These are phyloP conservation scores for Cordyceps fumosorosea DNA, from an alignment of 2,329 filamentous ascomycete genomes.

Conservation along the genomic window DNA sequence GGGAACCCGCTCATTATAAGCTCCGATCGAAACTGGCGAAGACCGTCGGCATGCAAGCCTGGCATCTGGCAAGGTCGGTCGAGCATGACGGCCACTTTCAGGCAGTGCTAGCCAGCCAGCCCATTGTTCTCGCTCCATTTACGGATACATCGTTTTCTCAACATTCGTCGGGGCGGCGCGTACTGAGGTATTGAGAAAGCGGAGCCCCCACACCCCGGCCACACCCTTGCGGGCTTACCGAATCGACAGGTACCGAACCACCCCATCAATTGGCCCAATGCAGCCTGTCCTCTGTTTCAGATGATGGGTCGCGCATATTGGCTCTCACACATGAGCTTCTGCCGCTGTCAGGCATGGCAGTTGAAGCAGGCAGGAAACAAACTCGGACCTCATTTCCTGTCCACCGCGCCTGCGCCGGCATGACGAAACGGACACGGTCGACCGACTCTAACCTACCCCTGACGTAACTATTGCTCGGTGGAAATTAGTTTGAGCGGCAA, in stretches of 20 bases:
- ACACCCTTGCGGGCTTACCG: slow-evolving; percentile 6
- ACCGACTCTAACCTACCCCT: neutral
- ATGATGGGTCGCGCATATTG: slow-evolving; percentile 1
- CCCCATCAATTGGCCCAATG: slow-evolving; percentile 5
- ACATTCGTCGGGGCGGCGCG: slow-evolving; percentile 4
- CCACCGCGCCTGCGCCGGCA: neutral
- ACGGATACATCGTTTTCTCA: neutral
- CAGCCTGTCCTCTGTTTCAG: slow-evolving; percentile 1
- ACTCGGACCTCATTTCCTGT: neutral
- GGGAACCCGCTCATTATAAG: slow-evolving; percentile 4
- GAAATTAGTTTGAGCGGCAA: neutral
- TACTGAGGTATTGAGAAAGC: slow-evolving; percentile 5
- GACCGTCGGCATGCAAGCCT: neutral
- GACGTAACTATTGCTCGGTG: neutral
- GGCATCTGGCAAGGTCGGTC: neutral
- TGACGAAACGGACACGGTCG: neutral
- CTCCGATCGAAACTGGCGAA: neutral
- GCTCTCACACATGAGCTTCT: neutral
- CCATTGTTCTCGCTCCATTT: slow-evolving; percentile 2
- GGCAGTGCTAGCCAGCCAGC: neutral
- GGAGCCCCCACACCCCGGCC: slow-evolving; percentile 6
- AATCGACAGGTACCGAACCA: slow-evolving; percentile 3
- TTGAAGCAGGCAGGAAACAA: neutral
- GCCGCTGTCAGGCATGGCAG: neutral
- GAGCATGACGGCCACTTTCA: neutral